Conservation (phyloP, 352 stramenopile species). For the Bremia lactucae region DNA sequence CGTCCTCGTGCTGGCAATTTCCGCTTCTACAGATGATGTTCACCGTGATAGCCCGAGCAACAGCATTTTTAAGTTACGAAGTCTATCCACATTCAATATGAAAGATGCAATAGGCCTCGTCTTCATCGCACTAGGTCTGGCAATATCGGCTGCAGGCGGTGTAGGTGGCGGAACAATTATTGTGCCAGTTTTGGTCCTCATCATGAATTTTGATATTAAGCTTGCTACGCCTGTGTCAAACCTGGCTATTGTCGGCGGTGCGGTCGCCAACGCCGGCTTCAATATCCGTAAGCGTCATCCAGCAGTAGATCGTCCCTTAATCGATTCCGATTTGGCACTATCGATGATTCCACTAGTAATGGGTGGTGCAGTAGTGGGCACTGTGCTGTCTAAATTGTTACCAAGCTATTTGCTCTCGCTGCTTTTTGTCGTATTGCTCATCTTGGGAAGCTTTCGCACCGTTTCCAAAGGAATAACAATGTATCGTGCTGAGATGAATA, state of each 20-base stretch:
- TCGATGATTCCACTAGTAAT: constrained; percentile 49
- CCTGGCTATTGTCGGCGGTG: constrained; percentile 41
- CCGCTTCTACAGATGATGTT: too few species aligned
- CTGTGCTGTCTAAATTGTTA: constrained; percentile 39
- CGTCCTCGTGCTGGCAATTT: too few species aligned
- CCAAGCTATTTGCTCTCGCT: constrained; percentile 45
- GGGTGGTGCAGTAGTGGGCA: constrained; percentile 38
- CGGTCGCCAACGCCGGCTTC: constrained; percentile 42
- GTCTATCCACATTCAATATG: constrained; percentile 30
- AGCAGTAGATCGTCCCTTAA: constrained; percentile 33
- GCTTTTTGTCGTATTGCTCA: constrained; percentile 36
- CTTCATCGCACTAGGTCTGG: constrained; percentile 40
- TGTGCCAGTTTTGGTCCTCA: constrained; percentile 43
- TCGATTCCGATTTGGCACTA: constrained; percentile 39
- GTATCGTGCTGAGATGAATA: constrained; percentile 21
- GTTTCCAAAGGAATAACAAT: constrained; percentile 18
- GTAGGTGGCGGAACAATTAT: constrained; percentile 43
- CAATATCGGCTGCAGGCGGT: constrained; percentile 34
- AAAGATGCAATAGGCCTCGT: constrained; percentile 34
- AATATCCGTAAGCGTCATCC: constrained; percentile 45
- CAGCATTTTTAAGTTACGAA: too few species aligned
- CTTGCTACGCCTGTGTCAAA: constrained; percentile 38
- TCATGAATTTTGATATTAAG: constrained; percentile 66
- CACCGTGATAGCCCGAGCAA: too few species aligned
- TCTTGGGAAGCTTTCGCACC: constrained; percentile 16